These are phyloP conservation scores for Mycena olivaceomarginata DNA, from an alignment of 768 basidiomycete species.

Conservation along the genomic window DNA sequence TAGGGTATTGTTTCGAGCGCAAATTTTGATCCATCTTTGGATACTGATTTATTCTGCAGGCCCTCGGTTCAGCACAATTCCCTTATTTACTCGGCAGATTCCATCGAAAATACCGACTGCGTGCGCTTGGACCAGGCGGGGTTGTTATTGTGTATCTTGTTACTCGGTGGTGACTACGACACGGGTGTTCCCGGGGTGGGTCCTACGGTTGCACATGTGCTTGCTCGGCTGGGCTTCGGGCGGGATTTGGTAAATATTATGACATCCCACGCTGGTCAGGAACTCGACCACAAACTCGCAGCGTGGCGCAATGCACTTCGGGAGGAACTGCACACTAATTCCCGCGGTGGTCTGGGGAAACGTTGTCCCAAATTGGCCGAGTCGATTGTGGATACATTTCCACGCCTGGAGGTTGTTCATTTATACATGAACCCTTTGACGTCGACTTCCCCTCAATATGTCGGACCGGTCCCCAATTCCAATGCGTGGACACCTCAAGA, in stretches of 20 bases:
- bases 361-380: neutral
- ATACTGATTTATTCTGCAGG: neutral
- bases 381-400: neutral
- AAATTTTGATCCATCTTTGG: neutral
- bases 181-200: neutral
- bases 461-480: neutral
- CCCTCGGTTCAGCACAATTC: no score
- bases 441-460: neutral
- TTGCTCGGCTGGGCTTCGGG: neutral
- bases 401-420: neutral
- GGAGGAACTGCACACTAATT: neutral
- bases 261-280: neutral
- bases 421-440: neutral
- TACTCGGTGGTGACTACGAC: conserved; percentile 4
- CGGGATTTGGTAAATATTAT: neutral
- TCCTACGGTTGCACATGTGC: neutral
- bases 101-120: neutral
- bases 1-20: neutral
- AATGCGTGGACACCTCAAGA: no score
- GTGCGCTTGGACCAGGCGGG: neutral
- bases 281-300: neutral
- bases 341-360: neutral
- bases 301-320: neutral
- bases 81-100: neutral
- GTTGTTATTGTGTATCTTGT: neutral